Conservation (phyloP, 2,329 filamentous ascomycete species). For the Fusarium subglutinans region DNA sequence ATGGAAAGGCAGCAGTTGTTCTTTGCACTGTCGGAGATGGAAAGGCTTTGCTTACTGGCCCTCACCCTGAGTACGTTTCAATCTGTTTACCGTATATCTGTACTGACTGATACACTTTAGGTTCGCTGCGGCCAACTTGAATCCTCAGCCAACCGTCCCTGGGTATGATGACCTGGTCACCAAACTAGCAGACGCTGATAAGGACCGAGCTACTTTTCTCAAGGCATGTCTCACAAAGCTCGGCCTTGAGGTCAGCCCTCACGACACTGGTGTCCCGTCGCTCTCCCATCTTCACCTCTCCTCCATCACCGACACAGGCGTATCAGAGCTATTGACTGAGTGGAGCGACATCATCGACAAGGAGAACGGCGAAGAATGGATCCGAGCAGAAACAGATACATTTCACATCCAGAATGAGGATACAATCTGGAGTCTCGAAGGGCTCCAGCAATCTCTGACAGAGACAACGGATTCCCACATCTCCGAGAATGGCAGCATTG, state of each 20-base stretch:
- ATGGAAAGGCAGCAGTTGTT: conserved; percentile 79
- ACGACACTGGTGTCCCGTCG: conserved; percentile 75
- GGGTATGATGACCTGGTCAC: conserved; percentile 77
- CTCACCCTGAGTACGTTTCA: conserved; percentile 82
- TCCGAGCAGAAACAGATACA: conserved; percentile 83
- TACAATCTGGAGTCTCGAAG: conserved; percentile 66
- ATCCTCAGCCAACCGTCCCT: conserved; percentile 71
- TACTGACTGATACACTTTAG: conserved; percentile 55
- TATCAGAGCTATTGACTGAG: conserved; percentile 72
- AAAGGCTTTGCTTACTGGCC: conserved; percentile 80
- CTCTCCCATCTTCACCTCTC: conserved; percentile 87
- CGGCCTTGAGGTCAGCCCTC: conserved; percentile 79
- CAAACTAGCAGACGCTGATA: conserved; percentile 74
- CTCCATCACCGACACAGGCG: conserved; percentile 69
- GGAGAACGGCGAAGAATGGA: conserved; percentile 73
- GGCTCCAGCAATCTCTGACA: conserved; percentile 63
- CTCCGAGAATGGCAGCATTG: conserved; percentile 65
- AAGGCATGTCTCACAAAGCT: conserved; percentile 83
- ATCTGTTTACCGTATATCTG: background rate
- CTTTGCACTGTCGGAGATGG: conserved; percentile 86
- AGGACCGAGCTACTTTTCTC: conserved; percentile 76
- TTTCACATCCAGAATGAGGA: conserved; percentile 79
- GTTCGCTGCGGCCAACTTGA: conserved; percentile 83
- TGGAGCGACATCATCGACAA: conserved; percentile 74
- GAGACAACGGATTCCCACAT: conserved; percentile 37